Conservation (phyloP, 1,284 basidiomycete species). For the Ustilago nuda region DNA sequence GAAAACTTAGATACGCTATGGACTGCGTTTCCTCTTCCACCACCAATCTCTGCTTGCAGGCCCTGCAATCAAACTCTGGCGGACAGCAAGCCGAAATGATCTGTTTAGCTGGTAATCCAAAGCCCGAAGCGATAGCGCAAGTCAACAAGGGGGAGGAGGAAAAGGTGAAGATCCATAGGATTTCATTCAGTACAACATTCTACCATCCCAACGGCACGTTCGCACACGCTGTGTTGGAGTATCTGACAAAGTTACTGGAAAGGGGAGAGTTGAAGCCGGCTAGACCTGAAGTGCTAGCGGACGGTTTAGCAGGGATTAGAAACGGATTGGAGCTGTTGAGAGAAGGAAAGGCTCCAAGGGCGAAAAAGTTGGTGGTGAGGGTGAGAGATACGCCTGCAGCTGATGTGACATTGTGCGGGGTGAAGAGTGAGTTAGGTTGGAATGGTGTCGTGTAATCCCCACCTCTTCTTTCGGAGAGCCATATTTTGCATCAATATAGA, state of each 20-base stretch:
- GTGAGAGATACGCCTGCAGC: slow-evolving; percentile 55
- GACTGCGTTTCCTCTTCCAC: slow-evolving; percentile 61
- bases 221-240: slow-evolving; percentile 16
- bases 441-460: slow-evolving; percentile 49
- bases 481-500: not conserved
- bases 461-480: not conserved
- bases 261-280: slow-evolving; percentile 30
- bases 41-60: slow-evolving; percentile 36
- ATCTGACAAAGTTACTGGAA: slow-evolving; percentile 29
- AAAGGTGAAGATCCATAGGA: slow-evolving; percentile 46
- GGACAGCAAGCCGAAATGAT: slow-evolving; percentile 37
- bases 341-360: slow-evolving; percentile 56
- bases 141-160: not conserved
- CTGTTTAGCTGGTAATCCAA: slow-evolving; percentile 60
- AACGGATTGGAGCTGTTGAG: slow-evolving; percentile 54
- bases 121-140: slow-evolving; percentile 8
- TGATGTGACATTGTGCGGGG: slow-evolving; percentile 57
- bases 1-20: slow-evolving; percentile 43
- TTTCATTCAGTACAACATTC: slow-evolving; percentile 63
- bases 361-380: slow-evolving; percentile 55
- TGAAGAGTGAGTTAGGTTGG: slow-evolving; percentile 55
- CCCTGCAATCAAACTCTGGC: slow-evolving; percentile 9
- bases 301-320: slow-evolving; percentile 60
- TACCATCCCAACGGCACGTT: slow-evolving; percentile 48
- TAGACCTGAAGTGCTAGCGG: slow-evolving; percentile 42